phyloP scores from a whole-genome alignment of 805 yeast genomes.

The Saccharomycopsis sp. region DNA sequence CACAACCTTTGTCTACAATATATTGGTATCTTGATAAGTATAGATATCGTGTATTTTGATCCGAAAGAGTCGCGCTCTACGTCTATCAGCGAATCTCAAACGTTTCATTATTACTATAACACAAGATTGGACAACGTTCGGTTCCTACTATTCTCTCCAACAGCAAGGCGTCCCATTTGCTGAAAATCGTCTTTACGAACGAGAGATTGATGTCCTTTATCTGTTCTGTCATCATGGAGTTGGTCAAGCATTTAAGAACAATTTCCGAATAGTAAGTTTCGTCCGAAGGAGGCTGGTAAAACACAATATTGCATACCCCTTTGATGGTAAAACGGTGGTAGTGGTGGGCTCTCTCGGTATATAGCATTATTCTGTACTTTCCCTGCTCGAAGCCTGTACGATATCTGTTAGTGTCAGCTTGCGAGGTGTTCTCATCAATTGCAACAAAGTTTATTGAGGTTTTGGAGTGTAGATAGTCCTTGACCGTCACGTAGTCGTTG shows the following conservation, averaged over 20 bases:
- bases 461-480: conserved; percentile 50
- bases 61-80: no score
- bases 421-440: conserved; percentile 76
- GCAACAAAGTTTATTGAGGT: conserved; percentile 62
- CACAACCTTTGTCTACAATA: no score
- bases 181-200: conserved; percentile 51
- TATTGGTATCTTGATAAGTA: not conserved
- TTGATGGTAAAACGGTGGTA: conserved; percentile 77
- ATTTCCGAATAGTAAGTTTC: conserved; percentile 79
- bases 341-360: conserved; percentile 91
- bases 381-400: conserved; percentile 63
- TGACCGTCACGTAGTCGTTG: conserved; percentile 74
- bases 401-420: conserved; percentile 61
- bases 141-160: conserved; percentile 80
- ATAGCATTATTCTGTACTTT: conserved; percentile 63
- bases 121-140: conserved; percentile 11
- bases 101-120: conserved; percentile 14
- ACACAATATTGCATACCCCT: conserved; percentile 76
- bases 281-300: conserved; percentile 81
- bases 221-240: conserved; percentile 44
- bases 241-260: conserved; percentile 53
- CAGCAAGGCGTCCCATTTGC: conserved; percentile 72
- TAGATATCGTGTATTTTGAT: not conserved
- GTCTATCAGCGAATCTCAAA: conserved; percentile 1
- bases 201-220: conserved; percentile 35